phyloP scores from a whole-genome alignment of 2,329 filamentous ascomycete species.

The Nemania sp. region DNA sequence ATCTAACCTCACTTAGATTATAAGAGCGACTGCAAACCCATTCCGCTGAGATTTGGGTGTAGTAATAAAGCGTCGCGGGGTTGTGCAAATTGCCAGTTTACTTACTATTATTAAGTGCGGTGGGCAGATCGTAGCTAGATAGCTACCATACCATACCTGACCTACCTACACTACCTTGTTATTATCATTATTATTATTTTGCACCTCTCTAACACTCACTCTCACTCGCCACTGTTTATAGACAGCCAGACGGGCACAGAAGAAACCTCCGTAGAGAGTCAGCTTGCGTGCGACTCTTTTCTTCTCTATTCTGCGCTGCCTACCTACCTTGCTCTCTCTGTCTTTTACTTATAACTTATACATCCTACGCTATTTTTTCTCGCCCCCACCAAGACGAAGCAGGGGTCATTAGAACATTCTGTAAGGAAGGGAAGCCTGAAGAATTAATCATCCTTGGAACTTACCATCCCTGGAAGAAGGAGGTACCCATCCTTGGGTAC shows the following conservation, averaged over 20 bases:
- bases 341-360: no score
- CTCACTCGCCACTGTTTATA: no score
- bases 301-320: not conserved
- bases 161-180: no score
- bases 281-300: no score
- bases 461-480: slow-evolving; percentile 21
- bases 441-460: slow-evolving; percentile 12
- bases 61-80: not conserved
- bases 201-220: no score
- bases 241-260: no score
- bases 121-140: not conserved
- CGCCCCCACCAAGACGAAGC: not conserved
- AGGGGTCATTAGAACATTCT: not conserved
- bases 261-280: no score
- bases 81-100: not conserved
- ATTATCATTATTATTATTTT: no score
- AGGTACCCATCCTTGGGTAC: not conserved
- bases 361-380: not conserved
- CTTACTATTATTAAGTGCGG: not conserved
- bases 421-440: not conserved
- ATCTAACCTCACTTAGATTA: slow-evolving; percentile 12
- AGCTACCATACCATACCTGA: not conserved
- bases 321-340: not conserved
- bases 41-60: not conserved
- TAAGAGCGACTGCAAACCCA: not conserved